Evolutionary conservation across 352 stramenopile species (phyloP).

Genomic region (Elongisporangium undulatum): DNA sequence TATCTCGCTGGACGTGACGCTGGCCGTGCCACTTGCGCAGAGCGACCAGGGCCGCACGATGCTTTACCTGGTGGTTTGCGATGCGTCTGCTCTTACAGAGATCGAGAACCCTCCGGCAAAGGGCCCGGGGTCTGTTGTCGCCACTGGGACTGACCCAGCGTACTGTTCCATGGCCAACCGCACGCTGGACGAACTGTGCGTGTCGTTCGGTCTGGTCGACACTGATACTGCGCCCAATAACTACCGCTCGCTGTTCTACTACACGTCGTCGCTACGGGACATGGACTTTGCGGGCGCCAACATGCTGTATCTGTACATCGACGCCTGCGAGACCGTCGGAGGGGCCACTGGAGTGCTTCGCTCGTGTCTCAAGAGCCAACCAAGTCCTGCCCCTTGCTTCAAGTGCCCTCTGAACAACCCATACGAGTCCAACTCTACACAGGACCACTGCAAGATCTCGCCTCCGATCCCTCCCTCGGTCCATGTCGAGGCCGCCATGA

Average conservation of each 20-base stretch:
- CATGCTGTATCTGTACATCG: conserved; percentile 39
- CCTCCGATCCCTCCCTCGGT: conserved; percentile 21
- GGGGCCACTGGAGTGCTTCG: conserved; percentile 35
- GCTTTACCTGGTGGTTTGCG: conserved; percentile 47
- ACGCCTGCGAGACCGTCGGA: conserved; percentile 51
- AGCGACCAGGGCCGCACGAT: conserved; percentile 30
- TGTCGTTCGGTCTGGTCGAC: conserved; percentile 40
- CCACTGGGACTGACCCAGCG: conserved; percentile 5
- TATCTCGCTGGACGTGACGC: conserved; percentile 33
- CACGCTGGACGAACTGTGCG: conserved; percentile 42
- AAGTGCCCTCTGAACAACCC: conserved; percentile 36
- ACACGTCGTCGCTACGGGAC: conserved; percentile 7
- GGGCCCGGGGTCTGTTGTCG: conserved; percentile 8
- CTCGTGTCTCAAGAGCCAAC: conserved; percentile 29
- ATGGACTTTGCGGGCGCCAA: conserved; percentile 9
- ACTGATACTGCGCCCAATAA: conserved; percentile 1
- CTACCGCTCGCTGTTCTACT: conserved; percentile 31
- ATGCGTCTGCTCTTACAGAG: conserved; percentile 10
- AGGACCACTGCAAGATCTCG: conserved; percentile 20
- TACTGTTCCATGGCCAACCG: conserved; percentile 52
- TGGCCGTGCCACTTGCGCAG: conserved; percentile 18
- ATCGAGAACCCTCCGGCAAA: conserved; percentile 13
- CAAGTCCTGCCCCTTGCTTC: conserved; percentile 28
- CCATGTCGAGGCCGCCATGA: conserved; percentile 38
- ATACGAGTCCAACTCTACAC: conserved; percentile 5